Conservation (phyloP, 352 stramenopile genomes). For the Globisporangium okanoganense region DNA sequence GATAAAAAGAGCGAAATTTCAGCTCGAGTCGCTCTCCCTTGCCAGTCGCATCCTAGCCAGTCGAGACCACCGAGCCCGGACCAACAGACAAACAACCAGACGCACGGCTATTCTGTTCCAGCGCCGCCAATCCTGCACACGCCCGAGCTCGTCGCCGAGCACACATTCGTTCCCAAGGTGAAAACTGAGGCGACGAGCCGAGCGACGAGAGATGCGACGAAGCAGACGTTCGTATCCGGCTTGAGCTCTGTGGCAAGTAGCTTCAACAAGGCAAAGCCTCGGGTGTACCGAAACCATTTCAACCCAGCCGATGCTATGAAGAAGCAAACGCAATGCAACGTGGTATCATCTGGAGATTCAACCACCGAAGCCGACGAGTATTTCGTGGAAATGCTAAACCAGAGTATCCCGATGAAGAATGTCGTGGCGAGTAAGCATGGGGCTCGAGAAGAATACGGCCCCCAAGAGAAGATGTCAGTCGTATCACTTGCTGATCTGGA, state of each 20-base stretch:
- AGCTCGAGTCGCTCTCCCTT: not conserved
- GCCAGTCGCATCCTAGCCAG: not conserved
- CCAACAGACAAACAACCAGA: not conserved
- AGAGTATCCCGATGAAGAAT: not conserved
- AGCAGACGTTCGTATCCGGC: conserved; percentile 22
- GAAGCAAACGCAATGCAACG: conserved; percentile 31
- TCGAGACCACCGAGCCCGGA: not conserved
- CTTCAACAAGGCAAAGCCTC: conserved; percentile 52
- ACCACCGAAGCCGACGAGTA: conserved; percentile 4
- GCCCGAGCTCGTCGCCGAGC: conserved; percentile 5
- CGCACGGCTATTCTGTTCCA: not conserved
- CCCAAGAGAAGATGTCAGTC: conserved; percentile 39
- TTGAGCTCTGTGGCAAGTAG: conserved; percentile 55
- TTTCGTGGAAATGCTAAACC: not conserved
- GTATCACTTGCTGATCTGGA: conserved; percentile 48
- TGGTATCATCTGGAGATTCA: conserved; percentile 33
- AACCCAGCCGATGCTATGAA: conserved; percentile 24
- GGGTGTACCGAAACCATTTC: conserved; percentile 38
- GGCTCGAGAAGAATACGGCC: not conserved
- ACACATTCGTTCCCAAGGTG: conserved; percentile 6
- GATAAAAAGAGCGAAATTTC: not conserved
- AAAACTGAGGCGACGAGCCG: not conserved
- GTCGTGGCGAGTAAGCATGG: not conserved
- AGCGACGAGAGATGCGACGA: not conserved
- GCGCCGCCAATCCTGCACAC: conserved; percentile 1